Evolutionary conservation across 2,329 filamentous ascomycete species (phyloP).

Genomic region (Neonectria coccinea): DNA sequence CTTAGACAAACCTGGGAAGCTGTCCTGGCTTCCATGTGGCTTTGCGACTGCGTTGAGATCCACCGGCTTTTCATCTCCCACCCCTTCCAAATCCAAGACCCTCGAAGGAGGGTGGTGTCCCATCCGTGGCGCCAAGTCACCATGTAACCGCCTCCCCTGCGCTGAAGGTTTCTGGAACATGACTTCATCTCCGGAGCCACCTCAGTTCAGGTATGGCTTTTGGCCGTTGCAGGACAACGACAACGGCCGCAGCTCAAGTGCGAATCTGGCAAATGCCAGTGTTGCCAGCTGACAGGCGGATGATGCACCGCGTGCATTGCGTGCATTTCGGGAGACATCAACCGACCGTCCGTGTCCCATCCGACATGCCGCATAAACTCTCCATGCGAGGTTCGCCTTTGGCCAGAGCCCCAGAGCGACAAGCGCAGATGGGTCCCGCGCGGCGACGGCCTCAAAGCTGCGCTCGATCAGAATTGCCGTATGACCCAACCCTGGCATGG

Average conservation of each 20-base stretch:
- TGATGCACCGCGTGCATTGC: constrained; percentile 28
- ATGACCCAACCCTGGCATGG: constrained; percentile 31
- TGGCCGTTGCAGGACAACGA: constrained; percentile 1
- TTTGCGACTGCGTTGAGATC: constrained; percentile 23
- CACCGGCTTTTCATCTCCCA: constrained; percentile 25
- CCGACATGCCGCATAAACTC: constrained; percentile 25
- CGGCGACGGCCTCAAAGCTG: constrained; percentile 40
- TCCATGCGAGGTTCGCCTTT: constrained; percentile 20
- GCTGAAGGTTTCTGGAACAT: constrained; percentile 43
- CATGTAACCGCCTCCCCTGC: constrained; percentile 24
- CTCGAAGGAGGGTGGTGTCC: neutral
- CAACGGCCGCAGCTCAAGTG: constrained; percentile 19
- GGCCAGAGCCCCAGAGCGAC: constrained; percentile 11
- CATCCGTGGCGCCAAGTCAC: constrained; percentile 15
- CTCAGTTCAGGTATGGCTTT: neutral
- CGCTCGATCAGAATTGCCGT: constrained; percentile 45
- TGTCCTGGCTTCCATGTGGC: constrained; percentile 29
- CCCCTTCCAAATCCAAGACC: constrained; percentile 2
- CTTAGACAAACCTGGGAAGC: constrained; percentile 18
- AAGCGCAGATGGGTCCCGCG: constrained; percentile 22
- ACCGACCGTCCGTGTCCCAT: constrained; percentile 26
- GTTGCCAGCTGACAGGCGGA: constrained; percentile 2
- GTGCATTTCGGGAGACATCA: constrained; percentile 38
- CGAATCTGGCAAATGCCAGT: constrained; percentile 23
- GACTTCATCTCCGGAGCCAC: constrained; percentile 39